Conservation (phyloP, 768 basidiomycete species). For the Pisolithus microcarpus region DNA sequence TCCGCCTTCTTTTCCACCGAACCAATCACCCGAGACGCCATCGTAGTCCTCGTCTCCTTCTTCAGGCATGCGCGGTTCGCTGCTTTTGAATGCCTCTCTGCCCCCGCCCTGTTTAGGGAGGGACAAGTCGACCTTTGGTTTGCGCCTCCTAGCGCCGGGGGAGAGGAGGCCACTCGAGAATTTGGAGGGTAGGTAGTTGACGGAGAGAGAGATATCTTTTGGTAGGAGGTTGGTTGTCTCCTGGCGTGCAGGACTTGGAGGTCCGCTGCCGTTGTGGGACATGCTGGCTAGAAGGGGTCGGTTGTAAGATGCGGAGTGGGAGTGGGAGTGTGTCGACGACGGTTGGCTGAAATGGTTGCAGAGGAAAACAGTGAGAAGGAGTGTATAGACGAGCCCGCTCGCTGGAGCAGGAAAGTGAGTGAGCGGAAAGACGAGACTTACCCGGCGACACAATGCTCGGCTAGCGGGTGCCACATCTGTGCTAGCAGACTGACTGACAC, state of each 20-base stretch:
- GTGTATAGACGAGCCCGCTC: too few relatives aligned
- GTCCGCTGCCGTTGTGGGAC: too few relatives aligned
- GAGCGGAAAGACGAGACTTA: neutral
- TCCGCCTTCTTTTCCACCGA: conserved; percentile 33
- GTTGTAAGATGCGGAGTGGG: conserved; percentile 8
- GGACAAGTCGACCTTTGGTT: neutral
- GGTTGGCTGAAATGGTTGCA: conserved; percentile 5
- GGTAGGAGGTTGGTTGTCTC: neutral
- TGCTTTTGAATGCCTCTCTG: conserved; percentile 48
- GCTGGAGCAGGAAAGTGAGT: neutral
- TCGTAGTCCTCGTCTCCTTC: conserved; percentile 53
- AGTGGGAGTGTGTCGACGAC: conserved; percentile 33
- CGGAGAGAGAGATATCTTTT: conserved; percentile 37
- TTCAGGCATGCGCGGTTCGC: conserved; percentile 47
- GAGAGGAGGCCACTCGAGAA: conserved; percentile 48
- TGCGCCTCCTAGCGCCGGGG: conserved; percentile 32
- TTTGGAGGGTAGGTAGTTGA: conserved; percentile 73
- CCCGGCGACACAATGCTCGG: neutral
- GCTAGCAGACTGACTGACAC: too few relatives aligned
- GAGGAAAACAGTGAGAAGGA: neutral
- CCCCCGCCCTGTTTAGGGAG: neutral
- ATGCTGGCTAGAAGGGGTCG: too few relatives aligned
- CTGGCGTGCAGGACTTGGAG: conserved; percentile 3
- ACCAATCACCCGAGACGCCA: conserved; percentile 31
- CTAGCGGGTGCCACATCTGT: neutral